Percentiles rank a stretch among this genome's conserved stretches.
Evolutionary conservation across 345 rosid species (phyloP).

Genomic region (Dimocarpus longan): DNA sequence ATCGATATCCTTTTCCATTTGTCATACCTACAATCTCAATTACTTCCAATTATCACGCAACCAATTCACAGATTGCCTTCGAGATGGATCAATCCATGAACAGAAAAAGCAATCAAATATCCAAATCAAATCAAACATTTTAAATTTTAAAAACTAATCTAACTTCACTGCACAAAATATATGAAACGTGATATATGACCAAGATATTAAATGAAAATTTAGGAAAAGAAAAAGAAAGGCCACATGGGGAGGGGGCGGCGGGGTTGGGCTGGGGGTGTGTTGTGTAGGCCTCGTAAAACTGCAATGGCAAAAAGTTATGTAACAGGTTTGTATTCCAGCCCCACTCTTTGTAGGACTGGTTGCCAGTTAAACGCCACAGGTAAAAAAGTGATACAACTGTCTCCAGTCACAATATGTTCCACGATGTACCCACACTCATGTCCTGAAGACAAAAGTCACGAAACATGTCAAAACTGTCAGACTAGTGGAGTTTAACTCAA

Average conservation of each 20-base stretch:
- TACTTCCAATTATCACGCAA: neutral
- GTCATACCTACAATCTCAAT: neutral
- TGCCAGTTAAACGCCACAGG: conserved; percentile 95
- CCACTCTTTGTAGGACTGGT: conserved; percentile 93
- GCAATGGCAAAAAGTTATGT: neutral
- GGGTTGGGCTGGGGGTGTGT: too few relatives aligned
- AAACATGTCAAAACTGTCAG: neutral
- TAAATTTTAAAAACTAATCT: too few relatives aligned
- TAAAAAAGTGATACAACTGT: conserved; percentile 93
- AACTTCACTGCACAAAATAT: too few relatives aligned
- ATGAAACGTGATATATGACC: neutral
- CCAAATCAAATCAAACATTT: neutral
- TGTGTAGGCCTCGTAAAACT: neutral
- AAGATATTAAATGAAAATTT: neutral
- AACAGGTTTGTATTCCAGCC: conserved; percentile 69
- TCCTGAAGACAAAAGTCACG: conserved; percentile 77
- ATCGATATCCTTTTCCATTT: neutral
- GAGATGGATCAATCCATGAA: neutral
- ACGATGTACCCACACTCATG: conserved; percentile 95
- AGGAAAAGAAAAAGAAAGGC: neutral
- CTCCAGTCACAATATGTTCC: conserved; percentile 97
- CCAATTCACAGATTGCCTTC: neutral
- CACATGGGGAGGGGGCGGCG: too few relatives aligned
- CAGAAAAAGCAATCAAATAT: neutral
- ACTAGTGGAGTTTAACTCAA: neutral